Evolutionary conservation across 2,329 filamentous ascomycete genomes (phyloP).

Genomic region (Chaetothyriales sp.): DNA sequence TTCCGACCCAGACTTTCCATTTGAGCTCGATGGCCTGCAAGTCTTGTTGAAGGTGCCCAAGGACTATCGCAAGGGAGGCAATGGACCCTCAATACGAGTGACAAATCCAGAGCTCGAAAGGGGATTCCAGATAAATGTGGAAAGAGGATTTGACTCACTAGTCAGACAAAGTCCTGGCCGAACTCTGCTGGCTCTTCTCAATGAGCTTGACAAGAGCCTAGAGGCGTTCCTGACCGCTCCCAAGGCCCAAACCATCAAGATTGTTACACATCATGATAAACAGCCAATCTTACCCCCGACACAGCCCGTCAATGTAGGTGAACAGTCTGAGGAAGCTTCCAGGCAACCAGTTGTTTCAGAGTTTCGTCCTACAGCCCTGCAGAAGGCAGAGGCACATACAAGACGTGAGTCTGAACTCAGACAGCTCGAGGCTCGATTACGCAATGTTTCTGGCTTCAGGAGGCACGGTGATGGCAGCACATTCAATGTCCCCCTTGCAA

Average conservation of each 20-base stretch:
- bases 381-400: slow-evolving; percentile 48
- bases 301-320: background rate
- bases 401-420: slow-evolving; percentile 51
- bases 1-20: slow-evolving; percentile 73
- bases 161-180: slow-evolving; percentile 37
- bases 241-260: slow-evolving; percentile 57
- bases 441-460: slow-evolving; percentile 49
- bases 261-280: slow-evolving; percentile 45
- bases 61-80: slow-evolving; percentile 42
- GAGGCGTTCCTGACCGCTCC: slow-evolving; percentile 54
- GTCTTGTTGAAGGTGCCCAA: slow-evolving; percentile 52
- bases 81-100: slow-evolving; percentile 44
- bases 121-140: slow-evolving; percentile 61
- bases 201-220: slow-evolving; percentile 56
- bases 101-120: slow-evolving; percentile 55
- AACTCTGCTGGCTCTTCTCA: slow-evolving; percentile 52
- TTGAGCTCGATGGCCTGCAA: slow-evolving; percentile 52
- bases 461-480: slow-evolving; percentile 54
- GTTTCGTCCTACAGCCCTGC: slow-evolving; percentile 26
- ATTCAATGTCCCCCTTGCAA: slow-evolving; percentile 56
- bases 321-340: background rate
- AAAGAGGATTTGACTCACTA: slow-evolving; percentile 55
- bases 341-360: background rate
- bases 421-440: slow-evolving; percentile 62
- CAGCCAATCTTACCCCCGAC: slow-evolving; percentile 4